Evolutionary conservation across 164 flowering plant species (phyloP).

Genomic region (Santalum album): DNA sequence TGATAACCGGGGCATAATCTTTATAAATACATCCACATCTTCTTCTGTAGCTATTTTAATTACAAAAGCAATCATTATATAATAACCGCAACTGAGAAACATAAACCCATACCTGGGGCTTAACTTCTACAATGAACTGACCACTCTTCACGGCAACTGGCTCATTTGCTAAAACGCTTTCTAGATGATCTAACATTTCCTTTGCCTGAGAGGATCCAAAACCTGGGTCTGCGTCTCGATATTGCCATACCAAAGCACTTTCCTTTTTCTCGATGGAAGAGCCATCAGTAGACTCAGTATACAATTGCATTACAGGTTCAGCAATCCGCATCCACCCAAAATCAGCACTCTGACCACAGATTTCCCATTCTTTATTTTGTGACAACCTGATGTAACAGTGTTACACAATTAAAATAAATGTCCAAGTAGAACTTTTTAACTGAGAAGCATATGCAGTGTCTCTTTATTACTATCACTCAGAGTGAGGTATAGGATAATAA

Average conservation of each 20-base stretch:
- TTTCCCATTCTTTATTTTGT: slow-evolving; percentile 36
- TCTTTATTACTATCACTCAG: neutral
- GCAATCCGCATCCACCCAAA: slow-evolving; percentile 50
- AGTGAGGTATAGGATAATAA: too few relatives aligned
- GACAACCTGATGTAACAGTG: slow-evolving; percentile 36
- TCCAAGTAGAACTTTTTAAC: too few relatives aligned
- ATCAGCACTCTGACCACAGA: slow-evolving; percentile 31
- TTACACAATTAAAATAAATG: neutral
- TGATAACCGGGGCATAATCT: too few relatives aligned
- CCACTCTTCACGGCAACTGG: slow-evolving; percentile 58
- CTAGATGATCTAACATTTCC: slow-evolving; percentile 50
- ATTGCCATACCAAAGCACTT: slow-evolving; percentile 55
- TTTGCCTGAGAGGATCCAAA: slow-evolving; percentile 52
- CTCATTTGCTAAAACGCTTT: slow-evolving; percentile 50
- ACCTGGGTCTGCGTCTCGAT: slow-evolving; percentile 43
- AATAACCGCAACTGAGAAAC: neutral
- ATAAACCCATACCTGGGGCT: slow-evolving; percentile 41
- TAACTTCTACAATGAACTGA: slow-evolving; percentile 43
- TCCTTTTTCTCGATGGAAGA: slow-evolving; percentile 45
- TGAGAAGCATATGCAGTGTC: neutral
- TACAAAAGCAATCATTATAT: neutral
- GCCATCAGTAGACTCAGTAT: slow-evolving; percentile 46
- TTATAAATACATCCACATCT: too few relatives aligned
- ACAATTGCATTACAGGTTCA: slow-evolving; percentile 34
- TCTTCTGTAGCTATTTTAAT: too few relatives aligned